A percentile compares a stretch with the other conserved stretches of the same genome.
phyloP scores from a whole-genome alignment of 1,284 basidiomycete species.

The Entoloma clypeatum region DNA sequence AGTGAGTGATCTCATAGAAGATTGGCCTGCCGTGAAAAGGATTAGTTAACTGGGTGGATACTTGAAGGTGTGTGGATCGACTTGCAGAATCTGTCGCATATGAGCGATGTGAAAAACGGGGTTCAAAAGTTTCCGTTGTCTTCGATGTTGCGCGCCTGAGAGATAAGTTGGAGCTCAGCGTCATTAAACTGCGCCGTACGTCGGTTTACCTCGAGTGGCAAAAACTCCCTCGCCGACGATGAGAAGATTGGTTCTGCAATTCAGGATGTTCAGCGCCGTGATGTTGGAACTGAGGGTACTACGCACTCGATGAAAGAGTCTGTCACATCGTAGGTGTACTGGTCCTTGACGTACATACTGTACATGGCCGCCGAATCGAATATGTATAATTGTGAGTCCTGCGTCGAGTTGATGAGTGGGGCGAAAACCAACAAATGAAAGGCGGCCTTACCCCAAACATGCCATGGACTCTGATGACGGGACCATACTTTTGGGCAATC shows the following conservation, averaged over 20 bases:
- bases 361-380: constrained; percentile 28
- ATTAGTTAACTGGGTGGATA: background rate
- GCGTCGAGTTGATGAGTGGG: background rate
- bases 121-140: constrained; percentile 20
- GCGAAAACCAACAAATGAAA: background rate
- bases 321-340: constrained; percentile 25
- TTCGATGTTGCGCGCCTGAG: constrained; percentile 19
- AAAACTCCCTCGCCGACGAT: constrained; percentile 13
- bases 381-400: constrained; percentile 22
- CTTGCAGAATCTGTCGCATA: constrained; percentile 16
- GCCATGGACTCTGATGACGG: background rate
- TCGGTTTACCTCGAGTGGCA: constrained; percentile 10
- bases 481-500: constrained; percentile 4
- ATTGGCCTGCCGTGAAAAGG: constrained; percentile 1
- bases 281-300: too few relatives aligned
- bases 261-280: background rate
- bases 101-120: constrained; percentile 18
- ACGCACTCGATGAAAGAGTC: constrained; percentile 22
- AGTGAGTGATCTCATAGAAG: too few relatives aligned
- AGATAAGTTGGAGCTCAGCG: background rate
- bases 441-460: constrained; percentile 11
- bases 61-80: background rate
- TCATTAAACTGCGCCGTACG: background rate
- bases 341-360: constrained; percentile 28
- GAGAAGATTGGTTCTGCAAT: constrained; percentile 10